Evolutionary conservation across 441 rosid species (phyloP).

Genomic region (Populus hybrid): DNA sequence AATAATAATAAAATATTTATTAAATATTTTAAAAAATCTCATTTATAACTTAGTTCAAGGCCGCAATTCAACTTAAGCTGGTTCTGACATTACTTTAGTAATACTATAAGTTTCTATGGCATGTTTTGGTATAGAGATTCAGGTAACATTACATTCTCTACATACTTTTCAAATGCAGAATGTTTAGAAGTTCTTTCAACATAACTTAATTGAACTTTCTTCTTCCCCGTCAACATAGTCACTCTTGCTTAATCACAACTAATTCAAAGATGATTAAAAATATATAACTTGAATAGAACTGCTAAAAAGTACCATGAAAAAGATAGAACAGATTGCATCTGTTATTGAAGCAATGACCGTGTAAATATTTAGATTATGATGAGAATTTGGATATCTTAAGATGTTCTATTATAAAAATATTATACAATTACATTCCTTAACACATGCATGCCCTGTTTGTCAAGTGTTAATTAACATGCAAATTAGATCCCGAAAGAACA

Average conservation of each 20-base stretch:
- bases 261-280: neutral
- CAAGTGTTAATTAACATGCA: neutral
- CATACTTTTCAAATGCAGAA: neutral
- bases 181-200: neutral
- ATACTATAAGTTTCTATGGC: neutral
- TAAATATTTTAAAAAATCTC: too few relatives aligned
- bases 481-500: neutral
- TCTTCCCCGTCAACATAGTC: neutral
- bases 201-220: neutral
- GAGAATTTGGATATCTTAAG: too few relatives aligned
- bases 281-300: neutral
- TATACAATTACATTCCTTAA: neutral
- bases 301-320: neutral
- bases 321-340: neutral
- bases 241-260: neutral
- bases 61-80: too few relatives aligned
- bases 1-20: too few relatives aligned
- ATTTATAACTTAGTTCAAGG: too few relatives aligned
- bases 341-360: neutral
- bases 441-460: neutral
- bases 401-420: too few relatives aligned
- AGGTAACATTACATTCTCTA: neutral
- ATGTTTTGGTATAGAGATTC: neutral
- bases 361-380: neutral
- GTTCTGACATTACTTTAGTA: neutral